These are phyloP conservation scores for Rhodosporidiobolus odoratus DNA, from an alignment of 768 basidiomycete species.

Conservation along the genomic window DNA sequence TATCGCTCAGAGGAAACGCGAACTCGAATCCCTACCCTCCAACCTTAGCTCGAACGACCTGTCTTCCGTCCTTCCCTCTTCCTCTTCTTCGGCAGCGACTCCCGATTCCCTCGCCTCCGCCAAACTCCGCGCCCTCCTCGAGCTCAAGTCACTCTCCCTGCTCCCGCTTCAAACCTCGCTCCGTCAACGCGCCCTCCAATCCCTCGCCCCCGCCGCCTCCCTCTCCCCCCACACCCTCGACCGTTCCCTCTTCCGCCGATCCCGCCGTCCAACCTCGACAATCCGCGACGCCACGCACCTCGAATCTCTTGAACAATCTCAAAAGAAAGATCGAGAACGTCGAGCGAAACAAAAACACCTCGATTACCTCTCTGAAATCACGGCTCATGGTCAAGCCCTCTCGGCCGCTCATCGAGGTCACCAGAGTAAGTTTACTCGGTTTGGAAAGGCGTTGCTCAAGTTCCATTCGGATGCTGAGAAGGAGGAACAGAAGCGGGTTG, in stretches of 20 bases:
- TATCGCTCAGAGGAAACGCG: slow-evolving; percentile 77
- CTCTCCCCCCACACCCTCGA: slow-evolving; percentile 64
- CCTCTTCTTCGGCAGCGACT: slow-evolving; percentile 48
- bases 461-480: slow-evolving; percentile 90
- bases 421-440: slow-evolving; percentile 56
- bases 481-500: slow-evolving; percentile 95
- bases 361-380: slow-evolving; percentile 83
- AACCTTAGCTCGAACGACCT: slow-evolving; percentile 60
- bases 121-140: slow-evolving; percentile 83
- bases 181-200: slow-evolving; percentile 77
- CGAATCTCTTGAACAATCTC: slow-evolving; percentile 82
- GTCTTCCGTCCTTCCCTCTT: slow-evolving; percentile 51
- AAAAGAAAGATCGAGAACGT: slow-evolving; percentile 83
- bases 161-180: slow-evolving; percentile 83
- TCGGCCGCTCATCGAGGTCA: slow-evolving; percentile 56
- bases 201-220: slow-evolving; percentile 77
- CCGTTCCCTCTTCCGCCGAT: slow-evolving; percentile 81
- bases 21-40: slow-evolving; percentile 67
- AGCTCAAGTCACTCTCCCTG: slow-evolving; percentile 80
- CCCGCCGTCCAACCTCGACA: slow-evolving; percentile 63
- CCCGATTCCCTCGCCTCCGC: slow-evolving; percentile 53
- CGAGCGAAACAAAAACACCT: slow-evolving; percentile 94
- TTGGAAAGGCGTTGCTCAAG: slow-evolving; percentile 71
- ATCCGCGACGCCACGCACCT: slow-evolving; percentile 83
- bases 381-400: slow-evolving; percentile 72